Conservation (phyloP, 2,329 filamentous ascomycete genomes). For the Coniella vitis region DNA sequence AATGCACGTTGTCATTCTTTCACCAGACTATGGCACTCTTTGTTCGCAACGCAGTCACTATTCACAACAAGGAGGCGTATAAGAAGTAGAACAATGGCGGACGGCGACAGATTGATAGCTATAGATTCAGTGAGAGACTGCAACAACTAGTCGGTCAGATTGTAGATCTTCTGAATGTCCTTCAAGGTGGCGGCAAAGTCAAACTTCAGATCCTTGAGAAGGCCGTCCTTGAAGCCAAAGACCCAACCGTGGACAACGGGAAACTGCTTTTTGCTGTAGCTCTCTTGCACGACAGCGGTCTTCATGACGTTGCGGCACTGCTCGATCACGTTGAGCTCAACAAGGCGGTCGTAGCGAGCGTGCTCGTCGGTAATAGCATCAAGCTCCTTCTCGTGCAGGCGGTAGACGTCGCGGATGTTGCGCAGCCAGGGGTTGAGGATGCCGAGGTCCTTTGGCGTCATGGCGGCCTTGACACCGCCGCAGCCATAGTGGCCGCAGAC, state of each 20-base stretch:
- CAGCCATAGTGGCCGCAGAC: constrained; percentile 76
- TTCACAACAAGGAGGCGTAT: too few relatives aligned
- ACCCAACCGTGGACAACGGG: constrained; percentile 70
- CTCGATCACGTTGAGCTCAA: constrained; percentile 76
- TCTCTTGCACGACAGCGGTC: constrained; percentile 73
- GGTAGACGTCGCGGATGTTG: constrained; percentile 69
- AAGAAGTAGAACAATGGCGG: too few relatives aligned
- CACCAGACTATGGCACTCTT: too few relatives aligned
- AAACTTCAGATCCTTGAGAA: constrained; percentile 55
- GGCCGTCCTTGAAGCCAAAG: constrained; percentile 61
- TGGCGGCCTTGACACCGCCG: constrained; percentile 68
- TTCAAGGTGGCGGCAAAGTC: constrained; percentile 45
- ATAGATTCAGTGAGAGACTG: background rate
- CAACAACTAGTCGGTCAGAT: constrained; percentile 30
- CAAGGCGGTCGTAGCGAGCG: constrained; percentile 61
- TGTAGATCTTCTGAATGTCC: constrained; percentile 54
- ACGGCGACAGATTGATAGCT: too few relatives aligned
- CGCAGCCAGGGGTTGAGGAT: constrained; percentile 68
- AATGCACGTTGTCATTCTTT: too few relatives aligned
- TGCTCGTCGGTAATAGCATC: constrained; percentile 53
- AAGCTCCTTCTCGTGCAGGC: constrained; percentile 63
- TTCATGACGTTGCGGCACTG: constrained; percentile 74
- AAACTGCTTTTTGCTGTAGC: constrained; percentile 54
- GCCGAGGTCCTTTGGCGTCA: constrained; percentile 63
- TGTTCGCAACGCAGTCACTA: too few relatives aligned